Conservation (phyloP, 805 yeast genomes). For the Teunomyces aglyptinius region DNA sequence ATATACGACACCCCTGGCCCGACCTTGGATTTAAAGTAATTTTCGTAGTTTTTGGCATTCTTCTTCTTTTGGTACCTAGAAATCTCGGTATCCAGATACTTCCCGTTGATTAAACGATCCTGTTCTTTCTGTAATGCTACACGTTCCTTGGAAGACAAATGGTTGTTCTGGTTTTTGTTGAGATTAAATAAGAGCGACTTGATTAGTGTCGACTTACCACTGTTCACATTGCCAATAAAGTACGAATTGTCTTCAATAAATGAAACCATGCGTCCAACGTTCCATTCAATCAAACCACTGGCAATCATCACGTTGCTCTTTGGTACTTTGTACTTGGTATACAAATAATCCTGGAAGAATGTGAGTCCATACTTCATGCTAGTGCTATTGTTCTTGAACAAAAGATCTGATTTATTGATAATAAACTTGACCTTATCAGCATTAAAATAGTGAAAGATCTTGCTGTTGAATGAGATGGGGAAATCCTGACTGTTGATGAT, state of each 20-base stretch:
- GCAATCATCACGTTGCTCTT: conserved; percentile 44
- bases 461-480: conserved; percentile 55
- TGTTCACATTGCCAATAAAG: conserved; percentile 64
- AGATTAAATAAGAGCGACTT: conserved; percentile 39
- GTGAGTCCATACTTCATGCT: conserved; percentile 24
- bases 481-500: conserved; percentile 69
- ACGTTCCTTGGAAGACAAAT: conserved; percentile 9
- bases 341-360: conserved; percentile 36
- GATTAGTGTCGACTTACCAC: conserved; percentile 66
- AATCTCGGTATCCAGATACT: conserved; percentile 5
- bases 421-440: conserved; percentile 38
- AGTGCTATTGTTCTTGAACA: conserved; percentile 32
- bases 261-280: conserved; percentile 36
- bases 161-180: conserved; percentile 9
- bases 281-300: conserved; percentile 57
- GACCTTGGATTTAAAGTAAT: conserved; percentile 22
- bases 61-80: conserved; percentile 6
- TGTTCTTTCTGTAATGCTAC: conserved; percentile 15
- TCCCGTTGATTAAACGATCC: conserved; percentile 13
- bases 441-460: conserved; percentile 32
- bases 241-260: conserved; percentile 42
- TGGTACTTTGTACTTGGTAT: conserved; percentile 28
- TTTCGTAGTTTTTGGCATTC: conserved; percentile 9
- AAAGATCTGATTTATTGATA: conserved; percentile 43
- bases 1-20: conserved; percentile 51